Evolutionary conservation across 176 grass and related monocot genomes (phyloP).

Genomic region (Lolium multiflorum): DNA sequence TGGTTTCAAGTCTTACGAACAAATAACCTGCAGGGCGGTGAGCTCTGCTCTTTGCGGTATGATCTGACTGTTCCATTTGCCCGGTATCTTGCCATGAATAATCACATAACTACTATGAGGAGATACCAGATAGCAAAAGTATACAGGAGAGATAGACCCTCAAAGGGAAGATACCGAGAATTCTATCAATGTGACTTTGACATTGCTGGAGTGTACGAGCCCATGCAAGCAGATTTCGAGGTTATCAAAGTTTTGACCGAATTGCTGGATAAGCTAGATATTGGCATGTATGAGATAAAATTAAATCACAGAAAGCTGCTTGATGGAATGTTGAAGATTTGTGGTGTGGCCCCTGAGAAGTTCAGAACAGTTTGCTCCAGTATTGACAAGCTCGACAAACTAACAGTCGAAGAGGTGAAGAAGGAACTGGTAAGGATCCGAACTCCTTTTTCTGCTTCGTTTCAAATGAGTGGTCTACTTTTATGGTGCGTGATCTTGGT

Average conservation of each 20-base stretch:
- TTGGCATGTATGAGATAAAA: conserved; percentile 88
- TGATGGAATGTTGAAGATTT: conserved; percentile 88
- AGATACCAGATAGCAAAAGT: conserved; percentile 95
- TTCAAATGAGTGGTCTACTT: too few relatives aligned
- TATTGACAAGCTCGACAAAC: conserved; percentile 89
- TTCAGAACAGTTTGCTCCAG: conserved; percentile 92
- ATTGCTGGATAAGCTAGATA: conserved; percentile 83
- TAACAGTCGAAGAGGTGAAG: conserved; percentile 83
- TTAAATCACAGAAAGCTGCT: conserved; percentile 87
- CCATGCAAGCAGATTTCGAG: conserved; percentile 88
- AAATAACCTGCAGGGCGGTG: conserved; percentile 66
- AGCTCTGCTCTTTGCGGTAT: conserved; percentile 92
- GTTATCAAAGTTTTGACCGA: conserved; percentile 83
- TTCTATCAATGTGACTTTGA: conserved; percentile 98
- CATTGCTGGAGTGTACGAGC: conserved; percentile 80
- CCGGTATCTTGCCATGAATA: conserved; percentile 86
- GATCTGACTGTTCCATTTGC: conserved; percentile 94
- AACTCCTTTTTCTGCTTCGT: background rate
- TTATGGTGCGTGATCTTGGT: too few relatives aligned
- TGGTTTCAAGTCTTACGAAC: background rate
- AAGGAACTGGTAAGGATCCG: conserved; percentile 76
- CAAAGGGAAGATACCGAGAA: conserved; percentile 83
- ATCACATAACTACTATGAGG: conserved; percentile 60
- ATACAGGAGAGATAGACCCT: conserved; percentile 89
- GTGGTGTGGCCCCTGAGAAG: conserved; percentile 79